A percentile compares a stretch with the other conserved stretches of the same genome.
These are phyloP conservation scores for Fusarium cyanostomum DNA, from an alignment of 2,329 filamentous ascomycete species.

Conservation along the genomic window DNA sequence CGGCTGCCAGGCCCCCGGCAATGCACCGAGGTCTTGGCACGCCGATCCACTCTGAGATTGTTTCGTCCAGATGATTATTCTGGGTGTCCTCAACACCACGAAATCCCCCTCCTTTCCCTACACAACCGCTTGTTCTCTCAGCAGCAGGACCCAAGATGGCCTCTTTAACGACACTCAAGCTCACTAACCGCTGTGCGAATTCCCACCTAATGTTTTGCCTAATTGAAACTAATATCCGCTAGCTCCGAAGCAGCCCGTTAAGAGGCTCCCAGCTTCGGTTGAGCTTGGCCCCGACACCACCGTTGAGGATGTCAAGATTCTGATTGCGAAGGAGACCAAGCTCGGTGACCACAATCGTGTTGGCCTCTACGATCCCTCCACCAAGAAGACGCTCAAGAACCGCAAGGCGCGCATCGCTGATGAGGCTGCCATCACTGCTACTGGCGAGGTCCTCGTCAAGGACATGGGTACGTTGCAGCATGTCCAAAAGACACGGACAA, in stretches of 20 bases:
- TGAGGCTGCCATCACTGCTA: constrained; percentile 58
- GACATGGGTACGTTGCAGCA: constrained; percentile 77
- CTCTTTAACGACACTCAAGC: constrained; percentile 51
- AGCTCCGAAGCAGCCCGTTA: constrained; percentile 62
- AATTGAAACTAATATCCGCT: constrained; percentile 4
- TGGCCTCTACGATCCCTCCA: constrained; percentile 68
- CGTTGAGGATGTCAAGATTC: constrained; percentile 67
- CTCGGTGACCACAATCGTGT: constrained; percentile 69
- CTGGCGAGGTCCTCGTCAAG: constrained; percentile 81
- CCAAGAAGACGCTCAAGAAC: constrained; percentile 71
- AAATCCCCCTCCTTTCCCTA: constrained; percentile 1
- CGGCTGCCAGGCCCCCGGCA: no score
- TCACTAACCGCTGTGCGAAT: constrained; percentile 53
- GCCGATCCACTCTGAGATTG: constrained; percentile 1
- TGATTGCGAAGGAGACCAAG: constrained; percentile 61
- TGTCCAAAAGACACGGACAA: neutral
- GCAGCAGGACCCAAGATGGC: constrained; percentile 41
- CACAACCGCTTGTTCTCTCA: constrained; percentile 5
- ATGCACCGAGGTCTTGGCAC: constrained; percentile 22
- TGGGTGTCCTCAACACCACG: constrained; percentile 28
- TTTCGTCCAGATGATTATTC: constrained; percentile 18
- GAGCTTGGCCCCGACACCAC: constrained; percentile 61
- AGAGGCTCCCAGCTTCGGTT: constrained; percentile 62
- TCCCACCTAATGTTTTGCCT: no score
- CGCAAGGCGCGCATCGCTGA: constrained; percentile 63